A percentile compares a stretch with the other conserved stretches of the same genome.
Conservation (phyloP, 805 yeast species). For the Metschnikowia santaceciliae region DNA sequence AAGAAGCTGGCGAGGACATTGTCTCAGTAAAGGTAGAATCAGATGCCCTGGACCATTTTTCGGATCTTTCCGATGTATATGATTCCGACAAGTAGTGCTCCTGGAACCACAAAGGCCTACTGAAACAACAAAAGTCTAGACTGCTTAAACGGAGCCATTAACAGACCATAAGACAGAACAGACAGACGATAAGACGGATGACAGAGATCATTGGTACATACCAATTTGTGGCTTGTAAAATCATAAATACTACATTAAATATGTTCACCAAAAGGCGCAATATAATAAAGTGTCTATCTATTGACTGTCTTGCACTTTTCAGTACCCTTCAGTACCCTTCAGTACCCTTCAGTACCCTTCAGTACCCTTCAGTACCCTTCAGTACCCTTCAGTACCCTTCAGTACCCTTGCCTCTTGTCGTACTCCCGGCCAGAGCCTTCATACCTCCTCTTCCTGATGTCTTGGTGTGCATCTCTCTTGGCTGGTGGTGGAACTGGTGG, state of each 20-base stretch:
- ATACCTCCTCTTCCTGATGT: conserved; percentile 20
- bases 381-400: background rate
- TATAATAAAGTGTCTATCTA: too few relatives aligned
- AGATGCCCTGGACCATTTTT: conserved; percentile 3
- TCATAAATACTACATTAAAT: too few relatives aligned
- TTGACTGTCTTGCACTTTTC: background rate
- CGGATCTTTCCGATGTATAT: conserved; percentile 7
- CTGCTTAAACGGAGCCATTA: too few relatives aligned
- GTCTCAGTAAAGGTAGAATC: background rate
- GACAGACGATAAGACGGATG: too few relatives aligned
- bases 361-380: too few relatives aligned
- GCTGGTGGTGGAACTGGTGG: conserved; percentile 16
- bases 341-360: too few relatives aligned
- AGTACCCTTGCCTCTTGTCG: conserved; percentile 31
- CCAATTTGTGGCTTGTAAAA: too few relatives aligned
- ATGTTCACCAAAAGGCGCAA: too few relatives aligned
- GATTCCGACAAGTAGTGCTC: background rate
- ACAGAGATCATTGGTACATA: too few relatives aligned
- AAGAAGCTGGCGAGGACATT: background rate
- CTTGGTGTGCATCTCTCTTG: background rate
- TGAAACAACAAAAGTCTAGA: too few relatives aligned
- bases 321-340: background rate
- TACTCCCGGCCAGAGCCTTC: conserved; percentile 24
- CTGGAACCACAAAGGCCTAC: too few relatives aligned
- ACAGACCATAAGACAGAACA: too few relatives aligned